Evolutionary conservation across 257 asterid genomes (phyloP).

Genomic region (Nicotiana benthamiana): DNA sequence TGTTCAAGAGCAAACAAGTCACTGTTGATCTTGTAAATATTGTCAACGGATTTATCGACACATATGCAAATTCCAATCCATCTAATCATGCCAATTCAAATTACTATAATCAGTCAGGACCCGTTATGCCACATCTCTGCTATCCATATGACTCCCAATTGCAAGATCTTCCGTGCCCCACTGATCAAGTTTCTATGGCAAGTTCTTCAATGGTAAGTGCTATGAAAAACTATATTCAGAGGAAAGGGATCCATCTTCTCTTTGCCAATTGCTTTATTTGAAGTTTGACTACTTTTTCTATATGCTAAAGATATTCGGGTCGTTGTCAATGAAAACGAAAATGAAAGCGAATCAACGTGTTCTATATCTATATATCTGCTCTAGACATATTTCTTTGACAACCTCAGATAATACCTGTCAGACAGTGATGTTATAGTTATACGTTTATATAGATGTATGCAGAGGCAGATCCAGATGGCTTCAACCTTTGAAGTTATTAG

Average conservation of each 20-base stretch:
- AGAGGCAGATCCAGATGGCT: too few relatives aligned
- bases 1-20: constrained; percentile 77
- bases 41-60: constrained; percentile 55
- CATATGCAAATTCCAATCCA: constrained; percentile 71
- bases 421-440: neutral
- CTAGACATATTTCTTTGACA: neutral
- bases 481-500: too few relatives aligned
- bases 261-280: too few relatives aligned
- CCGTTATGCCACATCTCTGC: constrained; percentile 65
- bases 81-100: constrained; percentile 28
- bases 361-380: neutral
- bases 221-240: neutral
- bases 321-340: too few relatives aligned
- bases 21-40: constrained; percentile 59
- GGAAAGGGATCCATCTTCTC: neutral
- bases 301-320: too few relatives aligned
- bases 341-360: too few relatives aligned
- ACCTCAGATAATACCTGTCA: too few relatives aligned
- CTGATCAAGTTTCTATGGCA: constrained; percentile 53
- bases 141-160: constrained; percentile 75
- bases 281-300: too few relatives aligned
- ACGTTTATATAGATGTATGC: neutral
- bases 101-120: constrained; percentile 83
- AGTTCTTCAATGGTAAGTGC: constrained; percentile 64
- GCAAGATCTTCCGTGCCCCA: constrained; percentile 59